Conservation (phyloP, 78 protist genomes). For the Dictyostelium firmibasis region DNA sequence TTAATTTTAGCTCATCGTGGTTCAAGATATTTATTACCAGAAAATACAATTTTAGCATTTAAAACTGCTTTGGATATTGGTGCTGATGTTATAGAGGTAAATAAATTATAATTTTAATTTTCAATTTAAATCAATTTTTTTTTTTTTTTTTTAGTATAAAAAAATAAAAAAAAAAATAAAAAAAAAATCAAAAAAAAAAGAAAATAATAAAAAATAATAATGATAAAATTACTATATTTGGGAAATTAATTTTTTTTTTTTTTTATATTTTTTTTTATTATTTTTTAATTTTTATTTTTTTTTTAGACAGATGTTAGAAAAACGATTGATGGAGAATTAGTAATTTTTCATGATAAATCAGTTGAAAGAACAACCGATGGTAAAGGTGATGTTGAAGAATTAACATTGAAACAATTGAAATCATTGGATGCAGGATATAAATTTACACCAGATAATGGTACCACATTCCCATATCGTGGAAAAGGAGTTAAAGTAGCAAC, state of each 20-base stretch:
- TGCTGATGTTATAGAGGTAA: conserved; percentile 51
- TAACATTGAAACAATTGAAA: background rate
- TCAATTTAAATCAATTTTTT: too few relatives aligned
- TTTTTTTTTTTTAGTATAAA: too few relatives aligned
- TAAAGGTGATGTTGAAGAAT: conserved; percentile 2
- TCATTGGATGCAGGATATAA: conserved; percentile 9
- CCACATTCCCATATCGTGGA: conserved; percentile 32
- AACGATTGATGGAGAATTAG: conserved; percentile 35
- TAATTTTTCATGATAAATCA: conserved; percentile 41
- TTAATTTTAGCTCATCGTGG: conserved; percentile 47
- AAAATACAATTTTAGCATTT: conserved; percentile 47
- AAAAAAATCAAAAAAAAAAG: too few relatives aligned
- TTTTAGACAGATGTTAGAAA: conserved; percentile 33
- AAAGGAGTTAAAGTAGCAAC: conserved; percentile 25
- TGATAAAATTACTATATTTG: too few relatives aligned
- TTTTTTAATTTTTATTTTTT: too few relatives aligned
- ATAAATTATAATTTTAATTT: background rate
- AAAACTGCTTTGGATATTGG: conserved; percentile 60
- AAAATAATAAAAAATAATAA: too few relatives aligned
- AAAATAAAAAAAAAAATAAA: too few relatives aligned
- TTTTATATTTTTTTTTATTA: too few relatives aligned
- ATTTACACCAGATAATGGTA: conserved; percentile 67
- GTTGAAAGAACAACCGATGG: conserved; percentile 23
- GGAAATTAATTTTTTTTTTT: too few relatives aligned
- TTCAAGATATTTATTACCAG: conserved; percentile 57